Evolutionary conservation across 2,329 filamentous ascomycete genomes (phyloP), one percentile per base, ranked within the genome.

Genomic region (Gaeumannomyces tritici): DNA sequence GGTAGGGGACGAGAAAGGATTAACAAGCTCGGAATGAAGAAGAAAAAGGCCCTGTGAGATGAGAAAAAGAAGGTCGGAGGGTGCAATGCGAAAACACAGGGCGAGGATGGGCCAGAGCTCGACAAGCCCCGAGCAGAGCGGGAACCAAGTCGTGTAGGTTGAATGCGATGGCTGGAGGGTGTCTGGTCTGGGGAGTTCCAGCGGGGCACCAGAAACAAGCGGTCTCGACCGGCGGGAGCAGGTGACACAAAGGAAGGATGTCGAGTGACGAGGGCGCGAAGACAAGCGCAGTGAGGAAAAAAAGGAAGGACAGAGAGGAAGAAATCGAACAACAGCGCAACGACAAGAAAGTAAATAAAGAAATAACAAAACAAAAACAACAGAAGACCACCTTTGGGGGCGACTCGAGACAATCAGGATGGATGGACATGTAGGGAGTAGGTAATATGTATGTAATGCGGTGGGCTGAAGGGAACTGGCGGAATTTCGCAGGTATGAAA

Each of bases 281-380:
- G 35, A 6, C 35, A 6, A 12, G 35, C 31, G 8, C 4, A 33
- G 60, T 56, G 27, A 58, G 31, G 33, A 60, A 56, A 8, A 28
- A 11, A 13, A 54, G 64, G 57, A 33, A 62, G n/a, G n/a, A n/a
- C n/a, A n/a, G n/a, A n/a, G 6, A 33, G 12, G 62, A 57, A 62
- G 60, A 59, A 63, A 58, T 42, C 54, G 61, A 59, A 57, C n/a
- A 28, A 55, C 51, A 63, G 56, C 12, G 65, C 62, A 56, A 63
- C 54, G 29, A 61, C 62, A 64, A 62, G 58, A 57, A 59, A 60
- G 62, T 54, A 62, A 57, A 60, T 35, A 56, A 58, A 62, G 63
- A 42, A 57, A 59, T 35, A 60, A 62, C 63, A 61, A 65, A 47
- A 61, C 51, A 29, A 33, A 62, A 33, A 59, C 31, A 62, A 33